Percentiles rank a stretch among this genome's conserved stretches.
These are phyloP conservation scores for Cladosporium phlei DNA, from an alignment of 2,329 filamentous ascomycete genomes.

Conservation along the genomic window DNA sequence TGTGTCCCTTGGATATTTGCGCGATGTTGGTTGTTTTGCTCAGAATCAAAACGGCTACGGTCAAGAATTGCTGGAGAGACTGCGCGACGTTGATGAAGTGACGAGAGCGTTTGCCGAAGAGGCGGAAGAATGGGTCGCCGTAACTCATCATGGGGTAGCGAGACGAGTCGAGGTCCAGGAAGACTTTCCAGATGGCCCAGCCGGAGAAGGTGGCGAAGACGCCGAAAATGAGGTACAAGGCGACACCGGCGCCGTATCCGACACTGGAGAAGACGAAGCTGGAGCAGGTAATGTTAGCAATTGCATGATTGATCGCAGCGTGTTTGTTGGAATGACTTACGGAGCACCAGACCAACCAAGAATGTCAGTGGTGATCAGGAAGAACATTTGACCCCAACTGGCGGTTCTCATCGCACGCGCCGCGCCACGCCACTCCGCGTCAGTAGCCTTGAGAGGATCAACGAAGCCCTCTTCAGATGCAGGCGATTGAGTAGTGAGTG, in stretches of 20 bases:
- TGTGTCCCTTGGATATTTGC: slow-evolving; percentile 42
- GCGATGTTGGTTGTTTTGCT: slow-evolving; percentile 51
- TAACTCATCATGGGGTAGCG: slow-evolving; percentile 39
- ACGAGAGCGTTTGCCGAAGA: slow-evolving; percentile 35
- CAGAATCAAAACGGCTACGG: slow-evolving; percentile 50
- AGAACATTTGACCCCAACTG: slow-evolving; percentile 37
- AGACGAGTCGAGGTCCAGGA: slow-evolving; percentile 37
- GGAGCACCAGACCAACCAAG: slow-evolving; percentile 33
- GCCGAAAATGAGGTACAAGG: slow-evolving; percentile 37
- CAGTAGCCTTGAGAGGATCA: slow-evolving; percentile 20
- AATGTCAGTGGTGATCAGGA: slow-evolving; percentile 42
- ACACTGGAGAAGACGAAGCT: slow-evolving; percentile 16
- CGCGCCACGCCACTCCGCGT: slow-evolving; percentile 33
- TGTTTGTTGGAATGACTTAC: slow-evolving; percentile 17
- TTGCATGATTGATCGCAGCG: no score
- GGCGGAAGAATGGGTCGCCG: slow-evolving; percentile 39
- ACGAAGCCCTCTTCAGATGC: background rate
- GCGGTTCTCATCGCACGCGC: slow-evolving; percentile 33
- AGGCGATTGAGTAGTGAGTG: background rate
- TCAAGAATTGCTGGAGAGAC: slow-evolving; percentile 42
- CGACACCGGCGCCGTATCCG: slow-evolving; percentile 33
- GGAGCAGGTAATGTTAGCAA: background rate
- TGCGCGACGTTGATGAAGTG: slow-evolving; percentile 38
- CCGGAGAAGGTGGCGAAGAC: slow-evolving; percentile 27
- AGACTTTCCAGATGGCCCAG: slow-evolving; percentile 30